A percentile compares a stretch with the other conserved stretches of the same genome.
These are phyloP conservation scores for Pyricularia pennisetigena DNA, from an alignment of 2,329 filamentous ascomycete species.

Conservation along the genomic window DNA sequence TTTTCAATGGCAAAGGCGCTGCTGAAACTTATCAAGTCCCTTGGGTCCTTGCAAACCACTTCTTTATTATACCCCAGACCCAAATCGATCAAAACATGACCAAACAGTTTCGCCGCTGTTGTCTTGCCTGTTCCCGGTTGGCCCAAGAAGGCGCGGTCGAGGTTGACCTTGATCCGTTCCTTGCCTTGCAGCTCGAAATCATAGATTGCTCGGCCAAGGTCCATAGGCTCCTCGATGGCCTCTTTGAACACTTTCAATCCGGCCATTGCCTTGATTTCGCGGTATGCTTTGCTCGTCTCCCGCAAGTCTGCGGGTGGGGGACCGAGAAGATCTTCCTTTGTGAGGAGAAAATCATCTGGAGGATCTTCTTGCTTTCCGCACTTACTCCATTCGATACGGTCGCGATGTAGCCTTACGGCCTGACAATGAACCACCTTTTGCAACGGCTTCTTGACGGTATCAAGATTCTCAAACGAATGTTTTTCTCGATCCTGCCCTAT, in stretches of 20 bases:
- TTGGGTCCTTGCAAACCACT: neutral
- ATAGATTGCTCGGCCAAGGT: slow-evolving; percentile 44
- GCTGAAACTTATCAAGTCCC: neutral
- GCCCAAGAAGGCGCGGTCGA: slow-evolving; percentile 52
- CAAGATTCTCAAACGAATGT: slow-evolving; percentile 64
- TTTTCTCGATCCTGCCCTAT: slow-evolving; percentile 52
- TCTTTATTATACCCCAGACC: neutral
- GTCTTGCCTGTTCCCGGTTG: slow-evolving; percentile 57
- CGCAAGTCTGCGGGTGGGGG: slow-evolving; percentile 42
- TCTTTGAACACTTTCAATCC: slow-evolving; percentile 45
- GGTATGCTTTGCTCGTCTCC: slow-evolving; percentile 33
- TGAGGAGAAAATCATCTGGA: slow-evolving; percentile 50
- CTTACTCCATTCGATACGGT: slow-evolving; percentile 24
- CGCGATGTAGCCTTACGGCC: slow-evolving; percentile 38
- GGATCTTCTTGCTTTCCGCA: neutral
- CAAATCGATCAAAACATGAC: slow-evolving; percentile 34
- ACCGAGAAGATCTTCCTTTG: slow-evolving; percentile 61
- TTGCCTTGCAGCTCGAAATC: slow-evolving; percentile 35
- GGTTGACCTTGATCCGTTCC: slow-evolving; percentile 33
- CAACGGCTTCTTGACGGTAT: slow-evolving; percentile 55
- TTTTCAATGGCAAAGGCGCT: neutral
- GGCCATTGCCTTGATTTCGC: slow-evolving; percentile 39
- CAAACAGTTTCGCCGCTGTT: slow-evolving; percentile 53
- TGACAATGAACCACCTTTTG: slow-evolving; percentile 46
- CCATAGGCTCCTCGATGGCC: slow-evolving; percentile 35